Evolutionary conservation across 2,329 filamentous ascomycete species (phyloP), one percentile per base, ranked within the genome.

Genomic region (Elsinoe arachidis): DNA sequence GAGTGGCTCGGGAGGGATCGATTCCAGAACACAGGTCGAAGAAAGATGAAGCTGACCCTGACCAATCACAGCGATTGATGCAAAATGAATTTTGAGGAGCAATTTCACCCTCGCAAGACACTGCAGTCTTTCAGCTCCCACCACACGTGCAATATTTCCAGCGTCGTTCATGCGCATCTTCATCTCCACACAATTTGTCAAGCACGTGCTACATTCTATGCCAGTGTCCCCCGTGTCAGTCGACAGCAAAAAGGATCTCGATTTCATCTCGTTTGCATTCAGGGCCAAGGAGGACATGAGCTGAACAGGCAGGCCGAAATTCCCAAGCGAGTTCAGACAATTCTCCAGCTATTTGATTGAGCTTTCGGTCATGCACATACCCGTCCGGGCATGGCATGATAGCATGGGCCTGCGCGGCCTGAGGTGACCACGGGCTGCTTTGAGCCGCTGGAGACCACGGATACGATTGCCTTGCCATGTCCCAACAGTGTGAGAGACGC

Each of bases 101-200:
- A 35, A 51, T 35, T 14, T 34, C 19, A 11, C 46, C 14, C 46
- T 51, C 30, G 46, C 44, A 30, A 30, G 12, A 17, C 39, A 21
- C 12, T 19, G 6, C n/a, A 43, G 39, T 19, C 26, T 30, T 30
- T 30, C 43, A 47, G 11, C 15, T 23, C 14, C 17, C 26, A 51
- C 17, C 30, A 15, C 46, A 19, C 30, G 14, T 39, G 37, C 37
- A 39, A 2, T 39, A 19, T 21, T 23, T 30, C 41, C 26, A 12
- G 7, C 21, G 9, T 46, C 21, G 41, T 46, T 26, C 21, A 26
- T 39, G 26, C 21, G 10, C 34, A 26, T 53, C 33, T 3, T 53
- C 49, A 39, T 37, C 49, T 53, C 49, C 34, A 53, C 49, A 53
- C 41, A 19, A 53, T 53, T 53, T 38, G 34, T 53, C 49, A 53